Percentiles rank a stretch among this genome's conserved stretches.
Conservation (phyloP, 1,284 basidiomycete genomes). For the Sanghuangporus weigelae region DNA sequence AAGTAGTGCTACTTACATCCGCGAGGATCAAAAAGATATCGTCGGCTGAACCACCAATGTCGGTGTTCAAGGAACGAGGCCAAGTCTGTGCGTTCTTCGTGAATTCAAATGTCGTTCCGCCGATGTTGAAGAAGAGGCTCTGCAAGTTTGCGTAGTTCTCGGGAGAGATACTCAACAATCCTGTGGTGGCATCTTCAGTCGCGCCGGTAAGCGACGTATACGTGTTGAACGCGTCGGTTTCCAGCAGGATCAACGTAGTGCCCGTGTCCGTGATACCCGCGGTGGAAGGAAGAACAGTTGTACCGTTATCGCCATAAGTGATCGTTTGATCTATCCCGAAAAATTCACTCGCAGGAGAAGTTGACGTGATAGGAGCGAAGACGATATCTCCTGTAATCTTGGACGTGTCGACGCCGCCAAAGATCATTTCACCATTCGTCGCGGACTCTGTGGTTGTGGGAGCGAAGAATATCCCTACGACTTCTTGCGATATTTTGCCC, state of each 20-base stretch:
- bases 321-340: slow-evolving; percentile 33
- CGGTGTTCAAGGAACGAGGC: slow-evolving; percentile 38
- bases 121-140: slow-evolving; percentile 21
- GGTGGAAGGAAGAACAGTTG: slow-evolving; percentile 37
- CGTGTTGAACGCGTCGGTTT: slow-evolving; percentile 17
- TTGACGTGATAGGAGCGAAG: slow-evolving; percentile 11
- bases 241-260: slow-evolving; percentile 18
- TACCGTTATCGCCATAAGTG: slow-evolving; percentile 29
- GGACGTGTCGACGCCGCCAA: slow-evolving; percentile 43
- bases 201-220: slow-evolving; percentile 18
- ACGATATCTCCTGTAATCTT: slow-evolving; percentile 29
- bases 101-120: slow-evolving; percentile 17
- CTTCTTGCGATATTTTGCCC: slow-evolving; percentile 32
- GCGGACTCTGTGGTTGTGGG: slow-evolving; percentile 32
- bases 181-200: slow-evolving; percentile 15
- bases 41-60: slow-evolving; percentile 35
- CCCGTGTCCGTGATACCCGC: slow-evolving; percentile 61
- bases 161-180: slow-evolving; percentile 16
- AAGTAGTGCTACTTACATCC: slow-evolving; percentile 4
- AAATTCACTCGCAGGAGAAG: slow-evolving; percentile 26
- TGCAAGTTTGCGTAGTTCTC: slow-evolving; percentile 13
- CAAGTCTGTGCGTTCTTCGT: slow-evolving; percentile 37
- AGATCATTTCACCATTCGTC: slow-evolving; percentile 30
- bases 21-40: slow-evolving; percentile 27
- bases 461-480: slow-evolving; percentile 49